phyloP scores from a whole-genome alignment of 1,284 basidiomycete species.

The Leccinum angustisporum region DNA sequence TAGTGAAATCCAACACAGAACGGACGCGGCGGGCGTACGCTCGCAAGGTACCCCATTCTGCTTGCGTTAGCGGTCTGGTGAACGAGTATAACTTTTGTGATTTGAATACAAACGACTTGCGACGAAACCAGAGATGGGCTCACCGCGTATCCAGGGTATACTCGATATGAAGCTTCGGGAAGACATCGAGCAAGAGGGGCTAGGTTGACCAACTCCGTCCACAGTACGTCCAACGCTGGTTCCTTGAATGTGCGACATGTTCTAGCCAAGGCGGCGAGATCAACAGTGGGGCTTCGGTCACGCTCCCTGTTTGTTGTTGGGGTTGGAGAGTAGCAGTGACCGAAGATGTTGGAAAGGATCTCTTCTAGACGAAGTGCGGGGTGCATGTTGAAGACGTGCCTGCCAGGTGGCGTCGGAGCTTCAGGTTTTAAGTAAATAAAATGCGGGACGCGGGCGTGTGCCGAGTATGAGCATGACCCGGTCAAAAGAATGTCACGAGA shows the following conservation, averaged over 20 bases:
- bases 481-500: background rate
- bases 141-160: constrained; percentile 18
- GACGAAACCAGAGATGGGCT: background rate
- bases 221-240: constrained; percentile 26
- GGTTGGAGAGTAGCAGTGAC: constrained; percentile 11
- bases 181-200: constrained; percentile 27
- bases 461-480: background rate
- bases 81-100: constrained; percentile 22
- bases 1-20: constrained; percentile 20
- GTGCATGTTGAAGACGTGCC: constrained; percentile 18
- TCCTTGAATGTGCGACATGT: constrained; percentile 29
- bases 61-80: constrained; percentile 15
- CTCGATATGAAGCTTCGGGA: constrained; percentile 18
- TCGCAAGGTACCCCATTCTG: constrained; percentile 19
- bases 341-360: constrained; percentile 19
- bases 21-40: constrained; percentile 20
- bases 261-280: constrained; percentile 23
- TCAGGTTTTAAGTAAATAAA: background rate
- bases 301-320: background rate
- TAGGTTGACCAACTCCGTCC: constrained; percentile 21
- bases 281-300: constrained; percentile 1
- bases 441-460: background rate
- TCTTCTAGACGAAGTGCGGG: constrained; percentile 23
- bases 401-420: background rate
- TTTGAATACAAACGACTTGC: constrained; percentile 1